Conservation (phyloP, 306 rosid genomes). For the Vachellia collinsii region DNA sequence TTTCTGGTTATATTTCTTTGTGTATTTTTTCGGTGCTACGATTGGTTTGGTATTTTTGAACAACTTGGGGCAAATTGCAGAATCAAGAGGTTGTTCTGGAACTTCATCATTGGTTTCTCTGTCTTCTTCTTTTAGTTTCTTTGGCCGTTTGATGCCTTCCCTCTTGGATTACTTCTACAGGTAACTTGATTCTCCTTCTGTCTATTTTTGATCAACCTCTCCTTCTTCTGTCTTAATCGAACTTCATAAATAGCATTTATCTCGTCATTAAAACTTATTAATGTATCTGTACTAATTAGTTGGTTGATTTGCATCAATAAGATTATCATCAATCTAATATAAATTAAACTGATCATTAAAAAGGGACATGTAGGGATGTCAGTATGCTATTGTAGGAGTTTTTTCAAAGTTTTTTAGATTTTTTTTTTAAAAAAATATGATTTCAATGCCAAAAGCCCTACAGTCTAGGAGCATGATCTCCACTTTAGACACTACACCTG, state of each 20-base stretch:
- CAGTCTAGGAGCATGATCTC: no score
- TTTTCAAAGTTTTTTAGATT: no score
- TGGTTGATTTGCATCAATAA: no score
- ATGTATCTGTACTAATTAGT: no score
- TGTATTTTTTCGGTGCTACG: conserved; percentile 69
- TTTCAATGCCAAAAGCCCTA: no score
- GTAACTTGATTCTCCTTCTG: conserved; percentile 39
- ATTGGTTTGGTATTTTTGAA: conserved; percentile 73
- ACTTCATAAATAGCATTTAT: conserved; percentile 24
- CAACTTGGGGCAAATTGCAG: conserved; percentile 86
- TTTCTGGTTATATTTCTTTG: conserved; percentile 77
- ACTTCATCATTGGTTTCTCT: conserved; percentile 71
- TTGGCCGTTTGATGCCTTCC: conserved; percentile 84
- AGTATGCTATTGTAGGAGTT: no score
- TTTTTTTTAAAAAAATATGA: no score
- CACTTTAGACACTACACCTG: no score
- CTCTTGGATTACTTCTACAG: conserved; percentile 59
- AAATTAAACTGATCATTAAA: no score
- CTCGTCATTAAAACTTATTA: neutral
- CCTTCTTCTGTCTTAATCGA: neutral
- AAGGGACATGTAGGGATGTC: no score
- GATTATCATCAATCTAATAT: no score
- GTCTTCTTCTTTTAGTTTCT: conserved; percentile 84
- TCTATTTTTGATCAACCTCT: neutral
- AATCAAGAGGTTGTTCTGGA: conserved; percentile 60